Evolutionary conservation across 176 grass and related monocot species (phyloP), one percentile per base, ranked within the genome.

Genomic region (Oryza brachyantha): DNA sequence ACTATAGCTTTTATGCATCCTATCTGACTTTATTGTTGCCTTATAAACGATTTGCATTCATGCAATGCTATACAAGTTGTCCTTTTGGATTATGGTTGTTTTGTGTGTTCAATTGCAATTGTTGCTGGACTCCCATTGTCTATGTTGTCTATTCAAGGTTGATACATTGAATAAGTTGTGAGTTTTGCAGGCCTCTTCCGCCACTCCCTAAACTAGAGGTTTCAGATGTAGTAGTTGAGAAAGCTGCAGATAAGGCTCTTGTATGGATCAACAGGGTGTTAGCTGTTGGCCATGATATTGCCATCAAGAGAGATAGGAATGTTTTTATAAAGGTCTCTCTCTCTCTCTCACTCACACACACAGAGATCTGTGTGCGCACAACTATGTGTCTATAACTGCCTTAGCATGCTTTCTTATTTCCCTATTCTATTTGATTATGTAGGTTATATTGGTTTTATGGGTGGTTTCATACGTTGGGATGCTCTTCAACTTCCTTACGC

Each of bases 151-250:
- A 24, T 37, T 41, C 34, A 31, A 19, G 22, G 60, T 17, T 46
- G 28, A 55, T 42, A 65, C 10, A 3, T 26, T 78, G 16, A 64
- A 59, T 19, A 79, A 12, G 5, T 66, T 52, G 52, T 80, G 29
- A 10, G 61, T 63, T 75, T 71, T 75, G 60, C 81, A 99, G 96
- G 36, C 96, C 96, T 79, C 88, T 96, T 81, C 96, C 96, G 32
- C 96, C 96, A 52, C 75, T 91, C 61, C 92, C 92, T 22, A 99
- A 99, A 84, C 77, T 99, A 57, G 96, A 99, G 79, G 75, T 93
- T 8, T 93, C 96, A 29, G 90, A 99, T 85, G 90, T 57, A 10
- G 70, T 91, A 2, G 79, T 89, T 35, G 75, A 91, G 79, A 99
- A 93, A 74, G 79, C 59, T 86, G 88, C 88, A 29, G 89, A 68